Conservation (phyloP, 2,329 filamentous ascomycete genomes). For the Helotiales sp. region DNA sequence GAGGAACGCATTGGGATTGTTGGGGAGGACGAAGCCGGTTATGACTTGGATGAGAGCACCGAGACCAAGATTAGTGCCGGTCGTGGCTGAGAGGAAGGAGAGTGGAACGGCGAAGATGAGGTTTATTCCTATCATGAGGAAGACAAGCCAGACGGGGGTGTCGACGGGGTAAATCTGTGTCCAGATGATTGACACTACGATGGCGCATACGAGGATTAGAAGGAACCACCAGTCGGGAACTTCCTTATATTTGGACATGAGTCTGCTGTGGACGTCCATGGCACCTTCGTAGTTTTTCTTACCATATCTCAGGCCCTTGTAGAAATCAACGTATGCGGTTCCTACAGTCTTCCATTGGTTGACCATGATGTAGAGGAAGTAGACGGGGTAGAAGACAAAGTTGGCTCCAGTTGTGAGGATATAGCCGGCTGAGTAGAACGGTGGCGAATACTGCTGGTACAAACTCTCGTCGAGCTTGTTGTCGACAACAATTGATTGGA, state of each 20-base stretch:
- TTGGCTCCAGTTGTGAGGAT: conserved; percentile 44
- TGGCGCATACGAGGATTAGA: conserved; percentile 38
- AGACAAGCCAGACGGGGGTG: conserved; percentile 26
- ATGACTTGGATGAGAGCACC: conserved; percentile 45
- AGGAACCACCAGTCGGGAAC: conserved; percentile 53
- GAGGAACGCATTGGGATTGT: conserved; percentile 40
- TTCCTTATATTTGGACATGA: conserved; percentile 46
- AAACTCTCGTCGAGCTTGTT: conserved; percentile 40
- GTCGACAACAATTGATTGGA: conserved; percentile 27
- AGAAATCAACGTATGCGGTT: conserved; percentile 38
- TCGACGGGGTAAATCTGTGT: not conserved
- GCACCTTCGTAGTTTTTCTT: conserved; percentile 43
- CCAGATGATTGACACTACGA: conserved; percentile 37
- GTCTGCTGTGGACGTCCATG: conserved; percentile 43
- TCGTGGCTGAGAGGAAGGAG: conserved; percentile 45
- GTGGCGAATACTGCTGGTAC: conserved; percentile 45
- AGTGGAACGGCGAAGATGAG: conserved; percentile 40
- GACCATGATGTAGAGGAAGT: conserved; percentile 44
- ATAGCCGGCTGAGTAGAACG: conserved; percentile 45
- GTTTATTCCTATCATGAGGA: conserved; percentile 37
- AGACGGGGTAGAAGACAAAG: conserved; percentile 46
- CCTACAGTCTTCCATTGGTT: conserved; percentile 42
- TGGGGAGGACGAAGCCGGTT: conserved; percentile 37
- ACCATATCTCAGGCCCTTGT: conserved; percentile 38
- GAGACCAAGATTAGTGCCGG: conserved; percentile 44